Percentiles rank a stretch among this genome's conserved stretches.
Conservation (phyloP, 805 yeast species). For the Metschnikowia baotianmanensis region DNA sequence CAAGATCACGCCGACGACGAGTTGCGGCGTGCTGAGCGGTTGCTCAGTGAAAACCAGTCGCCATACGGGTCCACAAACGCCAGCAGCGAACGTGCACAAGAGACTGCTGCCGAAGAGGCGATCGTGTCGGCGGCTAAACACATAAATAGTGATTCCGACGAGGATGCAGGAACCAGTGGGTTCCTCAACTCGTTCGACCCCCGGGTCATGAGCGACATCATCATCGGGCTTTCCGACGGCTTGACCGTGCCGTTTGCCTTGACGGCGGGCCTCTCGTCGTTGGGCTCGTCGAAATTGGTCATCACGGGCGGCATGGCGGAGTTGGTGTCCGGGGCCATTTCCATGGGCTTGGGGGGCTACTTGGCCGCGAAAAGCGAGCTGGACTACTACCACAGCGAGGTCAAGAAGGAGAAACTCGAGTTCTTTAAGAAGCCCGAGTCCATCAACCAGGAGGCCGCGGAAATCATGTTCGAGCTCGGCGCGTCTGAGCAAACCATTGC, state of each 20-base stretch:
- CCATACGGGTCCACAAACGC: slow-evolving; percentile 38
- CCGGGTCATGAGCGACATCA: slow-evolving; percentile 88
- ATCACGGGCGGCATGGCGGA: slow-evolving; percentile 99
- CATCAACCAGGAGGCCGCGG: slow-evolving; percentile 76
- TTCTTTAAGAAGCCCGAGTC: slow-evolving; percentile 63
- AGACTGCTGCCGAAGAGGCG: slow-evolving; percentile 37
- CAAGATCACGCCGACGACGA: slow-evolving; percentile 25
- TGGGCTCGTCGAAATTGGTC: slow-evolving; percentile 86
- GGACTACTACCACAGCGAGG: slow-evolving; percentile 71
- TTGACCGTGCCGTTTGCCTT: slow-evolving; percentile 98
- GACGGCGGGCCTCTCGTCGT: slow-evolving; percentile 90
- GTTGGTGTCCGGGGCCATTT: slow-evolving; percentile 92
- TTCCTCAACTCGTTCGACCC: slow-evolving; percentile 69
- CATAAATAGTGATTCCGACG: slow-evolving; percentile 23
- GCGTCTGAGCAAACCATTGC: slow-evolving; percentile 71
- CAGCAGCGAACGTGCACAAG: slow-evolving; percentile 35
- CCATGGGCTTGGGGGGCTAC: slow-evolving; percentile 97
- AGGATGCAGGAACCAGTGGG: slow-evolving; percentile 20
- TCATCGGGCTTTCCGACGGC: slow-evolving; percentile 94
- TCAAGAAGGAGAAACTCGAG: slow-evolving; percentile 63
- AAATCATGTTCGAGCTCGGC: slow-evolving; percentile 72
- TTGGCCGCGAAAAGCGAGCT: slow-evolving; percentile 90
- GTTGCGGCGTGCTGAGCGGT: slow-evolving; percentile 29
- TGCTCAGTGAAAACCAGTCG: slow-evolving; percentile 31
- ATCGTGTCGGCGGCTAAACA: slow-evolving; percentile 30